phyloP scores from a whole-genome alignment of 2,329 filamentous ascomycete species.

The Trichoderma sp. region DNA sequence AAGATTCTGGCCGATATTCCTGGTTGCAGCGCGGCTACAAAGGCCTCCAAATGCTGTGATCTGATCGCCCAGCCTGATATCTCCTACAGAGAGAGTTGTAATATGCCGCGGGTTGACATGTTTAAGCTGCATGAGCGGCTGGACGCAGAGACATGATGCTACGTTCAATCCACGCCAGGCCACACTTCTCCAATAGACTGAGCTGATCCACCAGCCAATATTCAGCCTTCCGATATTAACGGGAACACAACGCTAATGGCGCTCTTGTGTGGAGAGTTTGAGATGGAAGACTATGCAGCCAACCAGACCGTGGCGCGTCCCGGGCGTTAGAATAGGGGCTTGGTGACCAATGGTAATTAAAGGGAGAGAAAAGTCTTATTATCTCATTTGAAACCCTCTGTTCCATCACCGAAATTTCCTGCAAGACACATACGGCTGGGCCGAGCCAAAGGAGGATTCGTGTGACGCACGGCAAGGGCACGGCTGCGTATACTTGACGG shows the following conservation, averaged over 20 bases:
- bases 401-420: neutral
- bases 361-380: constrained; percentile 16
- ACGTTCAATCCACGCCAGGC: neutral
- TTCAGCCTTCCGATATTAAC: constrained; percentile 12
- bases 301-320: neutral
- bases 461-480: constrained; percentile 6
- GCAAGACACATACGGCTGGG: neutral
- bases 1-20: neutral
- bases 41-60: neutral
- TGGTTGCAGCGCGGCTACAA: neutral
- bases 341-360: neutral
- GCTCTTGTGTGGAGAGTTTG: neutral
- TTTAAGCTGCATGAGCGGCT: neutral
- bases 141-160: neutral
- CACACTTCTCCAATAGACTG: neutral
- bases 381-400: constrained; percentile 14
- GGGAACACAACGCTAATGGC: constrained; percentile 9
- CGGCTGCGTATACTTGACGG: neutral
- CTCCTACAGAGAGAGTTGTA: neutral
- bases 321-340: neutral
- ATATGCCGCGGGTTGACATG: neutral
- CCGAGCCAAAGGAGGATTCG: constrained; percentile 13
- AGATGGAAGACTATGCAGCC: constrained; percentile 1
- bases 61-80: neutral
- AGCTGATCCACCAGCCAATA: neutral